Evolutionary conservation across 2,329 filamentous ascomycete genomes (phyloP).

Genomic region (Trichoderma atrobrunneum): DNA sequence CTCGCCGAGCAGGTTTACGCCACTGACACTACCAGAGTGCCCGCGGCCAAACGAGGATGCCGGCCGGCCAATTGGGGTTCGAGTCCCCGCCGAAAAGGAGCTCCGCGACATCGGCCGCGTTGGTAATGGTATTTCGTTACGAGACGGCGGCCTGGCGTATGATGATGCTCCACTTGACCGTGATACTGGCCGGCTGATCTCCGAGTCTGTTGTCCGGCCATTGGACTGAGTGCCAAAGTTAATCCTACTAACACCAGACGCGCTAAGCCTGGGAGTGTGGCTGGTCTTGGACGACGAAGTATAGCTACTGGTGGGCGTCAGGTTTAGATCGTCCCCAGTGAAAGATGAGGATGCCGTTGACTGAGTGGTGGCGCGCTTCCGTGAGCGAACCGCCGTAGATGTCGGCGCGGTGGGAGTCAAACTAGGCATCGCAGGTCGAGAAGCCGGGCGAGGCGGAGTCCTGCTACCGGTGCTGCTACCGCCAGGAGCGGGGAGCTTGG

Average conservation of each 20-base stretch:
- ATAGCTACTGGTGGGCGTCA: slow-evolving; percentile 43
- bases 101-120: slow-evolving; percentile 64
- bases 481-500: slow-evolving; percentile 81
- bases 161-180: slow-evolving; percentile 61
- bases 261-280: slow-evolving; percentile 58
- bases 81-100: slow-evolving; percentile 55
- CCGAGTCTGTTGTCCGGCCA: slow-evolving; percentile 45
- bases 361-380: slow-evolving; percentile 63
- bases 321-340: slow-evolving; percentile 51
- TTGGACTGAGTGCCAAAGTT: slow-evolving; percentile 63
- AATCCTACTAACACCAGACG: slow-evolving; percentile 60
- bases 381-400: slow-evolving; percentile 63
- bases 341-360: slow-evolving; percentile 51
- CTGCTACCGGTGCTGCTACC: slow-evolving; percentile 48
- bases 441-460: slow-evolving; percentile 79
- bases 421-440: slow-evolving; percentile 50
- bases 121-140: slow-evolving; percentile 51
- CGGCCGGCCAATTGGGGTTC: slow-evolving; percentile 67
- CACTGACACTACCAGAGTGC: slow-evolving; percentile 56
- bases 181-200: slow-evolving; percentile 64
- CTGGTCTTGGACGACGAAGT: slow-evolving; percentile 41
- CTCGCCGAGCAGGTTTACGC: slow-evolving; percentile 44
- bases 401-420: slow-evolving; percentile 48
- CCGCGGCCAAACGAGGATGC: slow-evolving; percentile 67
- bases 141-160: slow-evolving; percentile 53